Base-by-base conservation (phyloP, 768 basidiomycete species). In the Mycena chlorophos region DNA sequence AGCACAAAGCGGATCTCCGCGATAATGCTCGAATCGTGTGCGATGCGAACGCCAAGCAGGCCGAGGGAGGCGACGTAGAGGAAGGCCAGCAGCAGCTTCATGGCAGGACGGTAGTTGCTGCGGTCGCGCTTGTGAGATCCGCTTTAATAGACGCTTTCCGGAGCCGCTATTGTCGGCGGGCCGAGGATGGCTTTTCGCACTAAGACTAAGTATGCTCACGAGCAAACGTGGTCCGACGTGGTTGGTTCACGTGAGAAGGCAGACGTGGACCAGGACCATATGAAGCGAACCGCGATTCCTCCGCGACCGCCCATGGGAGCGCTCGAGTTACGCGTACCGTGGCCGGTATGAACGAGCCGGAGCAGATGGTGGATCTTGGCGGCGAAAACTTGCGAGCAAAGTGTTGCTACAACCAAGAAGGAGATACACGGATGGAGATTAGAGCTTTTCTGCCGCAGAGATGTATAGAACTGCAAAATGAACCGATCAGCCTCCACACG, bases 391-490 rank as follows among this genome's bases (percentile, higher is more conserved):
- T 34, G 31, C 31, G 40, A 55, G 37, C 48, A 56, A 23, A 37
- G 10, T 49, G 48, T 26, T 58, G 48, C 51, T 57, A 62, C 54
- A 54, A 40, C 29, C 45, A 43, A 26, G 53, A 55, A 14, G n/a
- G n/a, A 40, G 34, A 49, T 31, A 47, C 28, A 31, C 37, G 20
- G 40, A 42, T 37, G 12, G n/a, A 4, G 26, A 56, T 78, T 66
- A 86, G 57, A 88, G 60, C 6, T 69, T 50, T 66, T 89, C 87
- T 28, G 81, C 86, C 2, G 88, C 85, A 31, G 89, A 89, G 61
- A 91, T 91, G 69, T 91, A 92, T 30, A 90, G 72, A 52, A 91
- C 89, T 91, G 54, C 5, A 54, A 17, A 14, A 37, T 26, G 37
- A 28, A 46, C 40, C 14, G 63, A 61, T 43, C 28, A 55, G 12